Evolutionary conservation across 2,329 filamentous ascomycete genomes (phyloP).

Genomic region (Drechslera avenae): DNA sequence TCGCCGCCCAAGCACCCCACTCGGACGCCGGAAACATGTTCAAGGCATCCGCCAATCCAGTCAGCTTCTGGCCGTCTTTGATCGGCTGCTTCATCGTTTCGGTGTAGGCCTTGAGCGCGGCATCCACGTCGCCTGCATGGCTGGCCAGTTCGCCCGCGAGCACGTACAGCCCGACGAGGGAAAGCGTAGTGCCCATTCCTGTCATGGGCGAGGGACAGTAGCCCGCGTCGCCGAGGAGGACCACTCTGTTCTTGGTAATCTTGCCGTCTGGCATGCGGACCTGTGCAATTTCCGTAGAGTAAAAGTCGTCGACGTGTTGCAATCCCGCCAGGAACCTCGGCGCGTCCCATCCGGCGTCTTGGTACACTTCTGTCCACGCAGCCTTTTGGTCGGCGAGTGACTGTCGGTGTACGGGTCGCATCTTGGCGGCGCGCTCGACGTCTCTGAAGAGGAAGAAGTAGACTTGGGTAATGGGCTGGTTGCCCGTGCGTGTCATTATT

Average conservation of each 20-base stretch:
- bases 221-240: slow-evolving; percentile 60
- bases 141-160: slow-evolving; percentile 45
- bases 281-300: slow-evolving; percentile 52
- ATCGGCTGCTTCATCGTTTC: slow-evolving; percentile 23
- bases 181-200: slow-evolving; percentile 36
- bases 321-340: slow-evolving; percentile 52
- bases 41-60: not conserved
- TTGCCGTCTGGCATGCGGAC: slow-evolving; percentile 50
- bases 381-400: slow-evolving; percentile 49
- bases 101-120: slow-evolving; percentile 32
- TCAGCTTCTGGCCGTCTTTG: slow-evolving; percentile 25
- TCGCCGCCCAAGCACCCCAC: not conserved
- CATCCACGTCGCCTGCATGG: slow-evolving; percentile 14
- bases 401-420: slow-evolving; percentile 29
- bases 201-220: slow-evolving; percentile 35
- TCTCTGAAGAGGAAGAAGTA: slow-evolving; percentile 29
- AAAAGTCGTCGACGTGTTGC: slow-evolving; percentile 52
- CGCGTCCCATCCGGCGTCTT: slow-evolving; percentile 54
- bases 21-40: not conserved
- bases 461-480: slow-evolving; percentile 25
- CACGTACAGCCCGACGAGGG: slow-evolving; percentile 47
- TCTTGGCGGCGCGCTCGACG: slow-evolving; percentile 3
- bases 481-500: slow-evolving; percentile 26
- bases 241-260: slow-evolving; percentile 54
- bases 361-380: slow-evolving; percentile 36